phyloP scores from a whole-genome alignment of 306 rosid genomes.

The Senna tora region DNA sequence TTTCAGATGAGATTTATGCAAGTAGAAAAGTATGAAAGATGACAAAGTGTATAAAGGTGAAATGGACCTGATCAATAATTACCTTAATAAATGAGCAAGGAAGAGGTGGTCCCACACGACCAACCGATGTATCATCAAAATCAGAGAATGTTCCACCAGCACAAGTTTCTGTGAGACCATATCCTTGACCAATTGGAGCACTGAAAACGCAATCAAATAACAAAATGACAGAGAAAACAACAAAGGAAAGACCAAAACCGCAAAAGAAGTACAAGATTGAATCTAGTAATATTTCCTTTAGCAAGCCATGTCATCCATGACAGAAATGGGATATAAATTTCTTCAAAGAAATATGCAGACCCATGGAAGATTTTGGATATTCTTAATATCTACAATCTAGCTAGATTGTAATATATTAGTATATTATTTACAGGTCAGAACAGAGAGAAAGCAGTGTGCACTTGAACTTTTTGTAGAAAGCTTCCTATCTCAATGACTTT shows the following conservation, averaged over 20 bases:
- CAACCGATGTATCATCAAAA: slow-evolving; percentile 84
- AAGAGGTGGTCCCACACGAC: slow-evolving; percentile 96
- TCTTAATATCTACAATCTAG: slow-evolving; percentile 16
- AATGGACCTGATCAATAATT: slow-evolving; percentile 27
- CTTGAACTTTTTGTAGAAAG: slow-evolving; percentile 18
- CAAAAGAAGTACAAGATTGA: slow-evolving; percentile 10
- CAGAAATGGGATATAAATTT: slow-evolving; percentile 16
- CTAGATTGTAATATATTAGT: slow-evolving; percentile 11
- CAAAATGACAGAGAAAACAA: slow-evolving; percentile 18
- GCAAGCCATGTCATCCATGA: slow-evolving; percentile 9
- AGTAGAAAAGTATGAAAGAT: neutral
- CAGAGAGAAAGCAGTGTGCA: neutral
- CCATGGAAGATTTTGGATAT: slow-evolving; percentile 15
- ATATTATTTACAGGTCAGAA: slow-evolving; percentile 3
- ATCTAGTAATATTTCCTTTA: slow-evolving; percentile 18
- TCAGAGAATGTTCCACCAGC: slow-evolving; percentile 96
- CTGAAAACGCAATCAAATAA: slow-evolving; percentile 56
- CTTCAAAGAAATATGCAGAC: slow-evolving; percentile 31
- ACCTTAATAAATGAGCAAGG: slow-evolving; percentile 95
- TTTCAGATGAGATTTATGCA: neutral
- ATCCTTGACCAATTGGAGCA: slow-evolving; percentile 93
- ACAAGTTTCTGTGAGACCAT: slow-evolving; percentile 97
- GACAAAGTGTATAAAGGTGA: neutral
- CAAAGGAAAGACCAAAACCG: slow-evolving; percentile 2
- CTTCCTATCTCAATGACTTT: slow-evolving; percentile 16